Percentiles rank a stretch among this genome's conserved stretches.
These are phyloP conservation scores for Iberis amara DNA, from an alignment of 441 rosid genomes.

Conservation along the genomic window DNA sequence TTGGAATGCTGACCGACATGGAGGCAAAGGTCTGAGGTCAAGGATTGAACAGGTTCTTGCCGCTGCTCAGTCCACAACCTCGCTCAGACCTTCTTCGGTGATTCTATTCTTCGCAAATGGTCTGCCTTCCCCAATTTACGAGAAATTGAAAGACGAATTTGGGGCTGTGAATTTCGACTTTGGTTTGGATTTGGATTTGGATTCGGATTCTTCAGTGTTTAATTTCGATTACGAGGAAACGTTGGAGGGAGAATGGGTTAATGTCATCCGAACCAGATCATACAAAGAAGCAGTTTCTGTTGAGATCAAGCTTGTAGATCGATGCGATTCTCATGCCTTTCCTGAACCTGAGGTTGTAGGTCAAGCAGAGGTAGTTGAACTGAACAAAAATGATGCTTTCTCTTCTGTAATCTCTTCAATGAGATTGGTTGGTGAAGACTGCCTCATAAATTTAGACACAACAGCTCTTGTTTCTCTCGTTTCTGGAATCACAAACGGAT, in stretches of 20 bases:
- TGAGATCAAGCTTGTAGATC: conserved; percentile 51
- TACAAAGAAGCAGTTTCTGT: conserved; percentile 45
- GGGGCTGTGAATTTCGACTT: conserved; percentile 41
- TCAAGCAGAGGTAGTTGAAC: conserved; percentile 26
- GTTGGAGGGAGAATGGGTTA: conserved; percentile 52
- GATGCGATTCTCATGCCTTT: conserved; percentile 21
- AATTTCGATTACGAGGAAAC: conserved; percentile 44
- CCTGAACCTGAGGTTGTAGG: conserved; percentile 21
- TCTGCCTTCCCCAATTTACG: conserved; percentile 29
- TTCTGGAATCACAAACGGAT: conserved; percentile 81
- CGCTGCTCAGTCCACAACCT: conserved; percentile 46
- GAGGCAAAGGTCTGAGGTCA: conserved; percentile 44
- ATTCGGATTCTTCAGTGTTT: conserved; percentile 29
- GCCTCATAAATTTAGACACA: conserved; percentile 57
- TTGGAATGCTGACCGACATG: conserved; percentile 41
- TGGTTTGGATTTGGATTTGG: neutral
- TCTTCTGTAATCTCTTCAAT: conserved; percentile 41
- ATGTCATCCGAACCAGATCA: conserved; percentile 36
- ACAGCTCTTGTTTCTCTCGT: conserved; percentile 82
- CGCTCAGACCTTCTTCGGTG: conserved; percentile 50
- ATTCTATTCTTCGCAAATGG: conserved; percentile 71
- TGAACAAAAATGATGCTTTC: conserved; percentile 31
- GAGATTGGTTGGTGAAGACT: conserved; percentile 26
- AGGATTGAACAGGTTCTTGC: conserved; percentile 43
- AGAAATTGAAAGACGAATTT: conserved; percentile 39